These are phyloP conservation scores for Austroboletus niveus DNA, from an alignment of 1,284 basidiomycete species.

Conservation along the genomic window DNA sequence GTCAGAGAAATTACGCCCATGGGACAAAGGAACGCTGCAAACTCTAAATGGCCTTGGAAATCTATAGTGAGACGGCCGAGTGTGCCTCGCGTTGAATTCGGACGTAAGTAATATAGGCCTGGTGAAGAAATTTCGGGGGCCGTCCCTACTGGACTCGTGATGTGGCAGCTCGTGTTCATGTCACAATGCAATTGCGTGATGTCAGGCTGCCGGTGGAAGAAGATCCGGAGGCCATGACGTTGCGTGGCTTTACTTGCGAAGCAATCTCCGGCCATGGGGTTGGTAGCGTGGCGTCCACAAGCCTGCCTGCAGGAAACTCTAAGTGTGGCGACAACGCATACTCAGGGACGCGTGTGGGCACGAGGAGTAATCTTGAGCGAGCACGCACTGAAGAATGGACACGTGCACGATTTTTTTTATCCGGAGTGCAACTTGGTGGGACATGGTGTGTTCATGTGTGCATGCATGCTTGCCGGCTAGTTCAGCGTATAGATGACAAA, in stretches of 20 bases:
- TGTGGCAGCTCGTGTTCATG: background rate
- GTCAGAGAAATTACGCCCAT: constrained; percentile 12
- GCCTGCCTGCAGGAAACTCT: constrained; percentile 25
- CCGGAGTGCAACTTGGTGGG: too few relatives aligned
- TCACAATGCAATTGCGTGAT: constrained; percentile 8
- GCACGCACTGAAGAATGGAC: constrained; percentile 17
- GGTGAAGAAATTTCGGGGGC: background rate
- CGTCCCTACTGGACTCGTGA: background rate
- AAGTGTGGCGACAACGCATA: constrained; percentile 5
- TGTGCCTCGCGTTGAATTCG: background rate
- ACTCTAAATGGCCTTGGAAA: constrained; percentile 3
- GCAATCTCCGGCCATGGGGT: constrained; percentile 3
- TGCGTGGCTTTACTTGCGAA: constrained; percentile 5
- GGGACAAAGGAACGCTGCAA: background rate
- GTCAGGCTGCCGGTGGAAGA: constrained; percentile 14
- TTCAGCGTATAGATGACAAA: too few relatives aligned
- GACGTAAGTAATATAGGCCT: constrained; percentile 11
- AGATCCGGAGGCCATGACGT: constrained; percentile 25
- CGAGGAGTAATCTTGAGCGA: constrained; percentile 13
- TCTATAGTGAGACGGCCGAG: background rate
- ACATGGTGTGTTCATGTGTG: too few relatives aligned
- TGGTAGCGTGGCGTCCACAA: constrained; percentile 18
- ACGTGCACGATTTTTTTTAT: constrained; percentile 14
- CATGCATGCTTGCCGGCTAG: background rate
- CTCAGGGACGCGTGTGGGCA: constrained; percentile 18